Percentiles rank a stretch among this genome's conserved stretches.
Evolutionary conservation across 225 moss, liverwort and hornwort genomes (phyloP).

Genomic region (Pseudisothecium myosuroides): DNA sequence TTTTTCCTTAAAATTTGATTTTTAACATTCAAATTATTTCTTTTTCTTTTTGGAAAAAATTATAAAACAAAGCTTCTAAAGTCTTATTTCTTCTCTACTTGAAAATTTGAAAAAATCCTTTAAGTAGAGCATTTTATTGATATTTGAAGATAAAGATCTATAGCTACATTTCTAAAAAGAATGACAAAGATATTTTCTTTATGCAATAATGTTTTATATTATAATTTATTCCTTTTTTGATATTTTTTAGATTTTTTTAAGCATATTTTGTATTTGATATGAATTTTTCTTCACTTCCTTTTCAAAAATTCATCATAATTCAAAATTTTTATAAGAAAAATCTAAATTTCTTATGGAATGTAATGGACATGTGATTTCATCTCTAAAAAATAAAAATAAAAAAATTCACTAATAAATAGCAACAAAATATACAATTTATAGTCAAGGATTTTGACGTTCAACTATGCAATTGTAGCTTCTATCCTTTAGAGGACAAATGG

Average conservation of each 20-base stretch:
- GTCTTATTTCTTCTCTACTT: neutral
- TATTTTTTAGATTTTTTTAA: too few relatives aligned
- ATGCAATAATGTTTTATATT: neutral
- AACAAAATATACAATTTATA: fast-evolving
- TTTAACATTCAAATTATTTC: neutral
- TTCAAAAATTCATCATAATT: neutral
- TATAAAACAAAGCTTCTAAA: neutral
- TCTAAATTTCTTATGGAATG: neutral
- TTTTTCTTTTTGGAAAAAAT: neutral
- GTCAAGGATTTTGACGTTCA: neutral
- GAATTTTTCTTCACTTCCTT: neutral
- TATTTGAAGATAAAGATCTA: neutral
- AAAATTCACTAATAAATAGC: neutral
- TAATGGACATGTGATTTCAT: neutral
- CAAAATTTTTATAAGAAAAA: neutral
- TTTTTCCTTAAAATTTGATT: neutral
- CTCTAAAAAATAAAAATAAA: neutral
- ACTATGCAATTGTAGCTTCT: neutral
- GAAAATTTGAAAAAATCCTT: neutral
- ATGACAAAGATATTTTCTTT: neutral
- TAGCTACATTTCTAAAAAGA: neutral
- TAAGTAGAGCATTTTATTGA: neutral
- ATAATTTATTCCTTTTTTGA: neutral
- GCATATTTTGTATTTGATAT: neutral
- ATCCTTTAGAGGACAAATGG: neutral